Conservation (phyloP, 805 yeast genomes). For the Novakomyces olei region DNA sequence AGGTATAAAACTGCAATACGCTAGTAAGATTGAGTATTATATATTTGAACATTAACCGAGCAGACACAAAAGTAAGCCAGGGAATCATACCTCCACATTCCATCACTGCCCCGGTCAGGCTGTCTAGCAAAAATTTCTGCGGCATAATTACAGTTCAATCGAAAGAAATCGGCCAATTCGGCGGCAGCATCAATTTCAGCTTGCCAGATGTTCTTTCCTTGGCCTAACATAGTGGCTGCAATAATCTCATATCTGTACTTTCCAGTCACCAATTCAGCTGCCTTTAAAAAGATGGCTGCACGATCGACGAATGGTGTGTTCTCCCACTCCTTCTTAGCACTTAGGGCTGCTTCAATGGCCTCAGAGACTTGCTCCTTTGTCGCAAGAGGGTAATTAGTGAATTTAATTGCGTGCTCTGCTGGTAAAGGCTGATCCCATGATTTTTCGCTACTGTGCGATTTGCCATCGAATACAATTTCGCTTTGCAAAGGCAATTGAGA, state of each 20-base stretch:
- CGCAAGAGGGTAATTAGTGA: no score
- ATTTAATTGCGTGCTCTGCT: no score
- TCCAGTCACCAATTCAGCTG: conserved; percentile 79
- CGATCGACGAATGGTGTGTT: conserved; percentile 64
- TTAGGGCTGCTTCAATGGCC: conserved; percentile 56
- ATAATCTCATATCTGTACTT: conserved; percentile 83
- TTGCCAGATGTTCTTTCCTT: conserved; percentile 90
- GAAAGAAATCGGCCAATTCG: conserved; percentile 73
- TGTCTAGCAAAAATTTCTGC: conserved; percentile 63
- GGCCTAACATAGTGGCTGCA: conserved; percentile 93
- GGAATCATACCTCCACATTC: no score
- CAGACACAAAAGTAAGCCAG: no score
- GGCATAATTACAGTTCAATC: conserved; percentile 79
- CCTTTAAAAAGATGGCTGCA: conserved; percentile 77
- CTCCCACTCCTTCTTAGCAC: conserved; percentile 61
- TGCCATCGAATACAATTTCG: no score
- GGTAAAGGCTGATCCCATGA: no score
- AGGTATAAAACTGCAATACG: no score
- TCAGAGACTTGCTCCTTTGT: conserved; percentile 39
- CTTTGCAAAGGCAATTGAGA: no score
- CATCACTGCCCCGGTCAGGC: conserved; percentile 56
- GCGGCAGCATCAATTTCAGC: conserved; percentile 91
- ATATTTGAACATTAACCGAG: no score
- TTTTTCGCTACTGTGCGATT: no score
- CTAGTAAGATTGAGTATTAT: no score